Percentiles rank a stretch among this genome's conserved stretches.
phyloP scores from a whole-genome alignment of 768 basidiomycete genomes.

The Serpula lacrymans region DNA sequence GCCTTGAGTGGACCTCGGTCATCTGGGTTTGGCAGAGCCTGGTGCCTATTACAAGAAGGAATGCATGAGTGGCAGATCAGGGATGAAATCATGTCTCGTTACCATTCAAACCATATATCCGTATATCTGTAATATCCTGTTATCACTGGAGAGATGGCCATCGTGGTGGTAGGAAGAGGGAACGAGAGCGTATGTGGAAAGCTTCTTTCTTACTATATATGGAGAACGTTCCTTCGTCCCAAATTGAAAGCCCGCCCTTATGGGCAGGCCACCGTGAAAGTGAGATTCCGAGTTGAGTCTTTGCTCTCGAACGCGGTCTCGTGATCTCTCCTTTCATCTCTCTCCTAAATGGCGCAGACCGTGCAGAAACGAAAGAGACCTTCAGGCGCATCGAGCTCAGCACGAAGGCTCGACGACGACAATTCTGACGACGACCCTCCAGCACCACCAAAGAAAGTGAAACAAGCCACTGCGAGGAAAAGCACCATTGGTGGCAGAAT shows the following conservation, averaged over 20 bases:
- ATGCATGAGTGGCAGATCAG: conserved; percentile 1
- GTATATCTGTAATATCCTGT: conserved; percentile 83
- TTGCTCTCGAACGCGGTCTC: neutral
- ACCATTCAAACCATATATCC: conserved; percentile 85
- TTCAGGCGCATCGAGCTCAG: conserved; percentile 45
- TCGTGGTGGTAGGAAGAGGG: conserved; percentile 12
- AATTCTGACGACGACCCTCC: conserved; percentile 25
- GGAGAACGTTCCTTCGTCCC: too few species aligned
- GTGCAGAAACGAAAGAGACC: conserved; percentile 48
- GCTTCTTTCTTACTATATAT: too few species aligned
- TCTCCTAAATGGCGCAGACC: conserved; percentile 61
- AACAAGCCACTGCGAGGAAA: conserved; percentile 72
- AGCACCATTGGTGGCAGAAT: conserved; percentile 63
- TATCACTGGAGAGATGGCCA: conserved; percentile 43
- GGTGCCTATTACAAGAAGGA: conserved; percentile 42
- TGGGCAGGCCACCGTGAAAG: neutral
- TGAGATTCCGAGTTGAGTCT: neutral
- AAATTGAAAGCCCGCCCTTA: neutral
- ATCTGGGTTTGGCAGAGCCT: conserved; percentile 52
- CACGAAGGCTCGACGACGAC: conserved; percentile 24
- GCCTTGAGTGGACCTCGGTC: conserved; percentile 67
- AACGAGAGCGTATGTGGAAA: conserved; percentile 2
- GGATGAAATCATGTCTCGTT: conserved; percentile 8
- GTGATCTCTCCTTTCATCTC: conserved; percentile 3
- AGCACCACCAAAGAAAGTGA: conserved; percentile 43